Base-by-base conservation (phyloP, 345 rosid species). In the Boechera retrofracta region DNA sequence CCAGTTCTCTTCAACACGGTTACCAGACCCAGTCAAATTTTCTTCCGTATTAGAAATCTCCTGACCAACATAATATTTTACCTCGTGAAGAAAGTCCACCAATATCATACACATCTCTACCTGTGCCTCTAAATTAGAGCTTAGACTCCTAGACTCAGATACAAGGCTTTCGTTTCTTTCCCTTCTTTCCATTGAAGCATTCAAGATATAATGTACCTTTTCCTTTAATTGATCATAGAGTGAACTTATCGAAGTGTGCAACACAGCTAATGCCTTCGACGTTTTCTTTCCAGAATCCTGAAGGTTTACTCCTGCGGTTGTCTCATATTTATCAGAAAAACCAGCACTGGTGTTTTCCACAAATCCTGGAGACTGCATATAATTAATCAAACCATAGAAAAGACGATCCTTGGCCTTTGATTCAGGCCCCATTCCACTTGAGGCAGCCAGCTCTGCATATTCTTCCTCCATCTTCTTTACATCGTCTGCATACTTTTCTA, bases 361-460 rank as follows among this genome's bases (percentile, higher is more conserved):
- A 77, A 84, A 65, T 74, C 83, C 88, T 52, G 86, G 81, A 82
- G 89, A 87, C 67, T 86, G 89, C 87, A 88, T 85, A 85, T 82
- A 86, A 76, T 89, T 89, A 74, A 81, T 52, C 79, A 91, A 86
- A 84, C 89, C 82, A 69, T 83, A 84, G 77, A 93, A 65, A 80
- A 88, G 89, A 61, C 86, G 89, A 63, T 85, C 95, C 88, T 86
- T 91, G 51, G 92, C 90, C 82, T 85, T 87, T 73, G 82, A 80
- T 82, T 86, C 98, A 72, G 89, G 73, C 74, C 85, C 92, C 55
- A 76, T 79, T 67, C 87, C 91, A 71, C 83, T 66, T 69, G 92
- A 88, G 75, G 84, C 87, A 55, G 79, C 85, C 53, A 93, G 77
- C 79, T 89, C 92, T 60, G 82, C 77, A 82, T 78, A 73, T 75